phyloP scores from a whole-genome alignment of 2,329 filamentous ascomycete species.

The Colletotrichum sojae region DNA sequence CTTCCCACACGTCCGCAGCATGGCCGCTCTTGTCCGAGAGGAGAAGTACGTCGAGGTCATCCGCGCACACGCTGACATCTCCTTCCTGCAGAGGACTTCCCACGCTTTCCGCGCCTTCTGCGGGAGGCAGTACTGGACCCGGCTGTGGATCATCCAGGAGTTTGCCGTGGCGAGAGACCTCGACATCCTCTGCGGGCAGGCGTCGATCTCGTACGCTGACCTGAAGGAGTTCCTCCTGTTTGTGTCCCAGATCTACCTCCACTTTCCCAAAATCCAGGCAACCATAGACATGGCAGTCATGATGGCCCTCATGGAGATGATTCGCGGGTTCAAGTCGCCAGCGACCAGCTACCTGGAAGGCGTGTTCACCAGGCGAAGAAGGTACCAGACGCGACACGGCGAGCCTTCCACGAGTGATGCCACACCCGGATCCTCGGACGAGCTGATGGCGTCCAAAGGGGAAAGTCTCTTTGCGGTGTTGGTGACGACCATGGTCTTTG shows the following conservation, averaged over 20 bases:
- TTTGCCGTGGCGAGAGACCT: slow-evolving; percentile 42
- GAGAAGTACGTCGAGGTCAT: too few relatives aligned
- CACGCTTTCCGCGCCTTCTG: too few relatives aligned
- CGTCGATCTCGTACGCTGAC: slow-evolving; percentile 7
- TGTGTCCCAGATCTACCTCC: background rate
- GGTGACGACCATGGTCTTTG: slow-evolving; percentile 11
- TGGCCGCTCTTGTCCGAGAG: too few relatives aligned
- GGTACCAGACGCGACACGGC: slow-evolving; percentile 16
- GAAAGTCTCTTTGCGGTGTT: slow-evolving; percentile 18
- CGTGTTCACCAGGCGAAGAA: slow-evolving; percentile 9
- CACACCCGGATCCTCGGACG: background rate
- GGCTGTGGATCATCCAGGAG: too few relatives aligned
- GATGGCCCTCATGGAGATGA: slow-evolving; percentile 8
- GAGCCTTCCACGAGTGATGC: background rate
- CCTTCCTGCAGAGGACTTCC: too few relatives aligned
- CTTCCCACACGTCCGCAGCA: too few relatives aligned
- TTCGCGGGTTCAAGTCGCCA: slow-evolving; percentile 8
- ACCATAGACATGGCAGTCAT: background rate
- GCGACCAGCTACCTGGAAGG: slow-evolving; percentile 23
- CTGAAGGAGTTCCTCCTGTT: slow-evolving; percentile 16
- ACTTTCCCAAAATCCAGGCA: background rate
- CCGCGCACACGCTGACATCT: too few relatives aligned
- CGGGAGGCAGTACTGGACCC: too few relatives aligned
- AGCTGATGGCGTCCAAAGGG: background rate
- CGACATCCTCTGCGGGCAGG: slow-evolving; percentile 46